Evolutionary conservation across 2,329 filamentous ascomycete genomes (phyloP).

Genomic region (Dactylellina leptospora): DNA sequence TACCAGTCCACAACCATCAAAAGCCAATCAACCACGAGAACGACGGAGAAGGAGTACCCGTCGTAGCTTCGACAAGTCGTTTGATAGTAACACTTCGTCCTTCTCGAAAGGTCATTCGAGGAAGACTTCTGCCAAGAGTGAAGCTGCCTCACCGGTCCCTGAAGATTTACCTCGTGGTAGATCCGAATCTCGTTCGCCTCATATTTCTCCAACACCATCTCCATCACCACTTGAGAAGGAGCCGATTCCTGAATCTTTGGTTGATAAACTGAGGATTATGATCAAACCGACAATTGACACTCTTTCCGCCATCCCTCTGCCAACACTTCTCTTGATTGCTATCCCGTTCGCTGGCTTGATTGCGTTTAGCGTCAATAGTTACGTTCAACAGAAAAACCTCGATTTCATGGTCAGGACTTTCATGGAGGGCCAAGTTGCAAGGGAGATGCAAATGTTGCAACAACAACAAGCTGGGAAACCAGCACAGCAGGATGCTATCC

Average conservation of each 20-base stretch:
- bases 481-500: neutral
- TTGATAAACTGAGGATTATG: conserved; percentile 31
- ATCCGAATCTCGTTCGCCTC: conserved; percentile 16
- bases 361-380: conserved; percentile 49
- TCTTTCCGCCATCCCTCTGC: conserved; percentile 35
- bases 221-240: conserved; percentile 37
- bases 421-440: conserved; percentile 36
- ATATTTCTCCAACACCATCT: conserved; percentile 17
- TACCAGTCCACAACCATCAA: conserved; percentile 18
- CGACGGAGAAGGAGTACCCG: conserved; percentile 20
- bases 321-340: conserved; percentile 36
- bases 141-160: neutral
- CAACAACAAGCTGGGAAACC: conserved; percentile 25
- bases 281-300: conserved; percentile 46
- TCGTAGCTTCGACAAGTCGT: conserved; percentile 32
- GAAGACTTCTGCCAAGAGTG: conserved; percentile 5
- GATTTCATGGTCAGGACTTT: conserved; percentile 44
- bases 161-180: conserved; percentile 21
- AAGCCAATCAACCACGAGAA: conserved; percentile 8
- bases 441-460: conserved; percentile 41
- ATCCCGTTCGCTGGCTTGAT: conserved; percentile 44
- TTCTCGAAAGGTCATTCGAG: conserved; percentile 12
- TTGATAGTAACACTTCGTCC: conserved; percentile 4
- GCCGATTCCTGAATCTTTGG: conserved; percentile 4
- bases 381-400: conserved; percentile 42